Conservation (phyloP, 2,329 filamentous ascomycete genomes). For the Eurotiales sp. region DNA sequence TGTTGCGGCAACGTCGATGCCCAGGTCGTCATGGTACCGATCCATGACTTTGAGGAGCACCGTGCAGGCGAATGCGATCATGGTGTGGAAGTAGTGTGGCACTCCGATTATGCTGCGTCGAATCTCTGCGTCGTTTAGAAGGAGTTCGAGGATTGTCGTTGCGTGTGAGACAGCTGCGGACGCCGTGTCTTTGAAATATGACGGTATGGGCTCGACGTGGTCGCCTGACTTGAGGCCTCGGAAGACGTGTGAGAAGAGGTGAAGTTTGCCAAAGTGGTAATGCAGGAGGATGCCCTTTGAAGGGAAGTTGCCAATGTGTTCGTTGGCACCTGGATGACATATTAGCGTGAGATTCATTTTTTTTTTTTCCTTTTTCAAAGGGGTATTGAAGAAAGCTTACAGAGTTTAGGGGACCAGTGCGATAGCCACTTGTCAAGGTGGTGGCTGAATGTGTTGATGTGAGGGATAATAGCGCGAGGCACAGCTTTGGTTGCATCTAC, state of each 20-base stretch:
- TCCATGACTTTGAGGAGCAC: constrained; percentile 39
- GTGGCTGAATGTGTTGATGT: constrained; percentile 16
- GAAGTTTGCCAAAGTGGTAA: constrained; percentile 48
- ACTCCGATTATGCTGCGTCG: constrained; percentile 36
- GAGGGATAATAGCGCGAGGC: constrained; percentile 13
- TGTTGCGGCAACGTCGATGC: constrained; percentile 25
- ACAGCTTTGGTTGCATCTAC: constrained; percentile 14
- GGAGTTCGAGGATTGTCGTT: constrained; percentile 35
- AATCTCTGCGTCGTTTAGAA: constrained; percentile 35
- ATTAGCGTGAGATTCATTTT: no score
- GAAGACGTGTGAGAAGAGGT: constrained; percentile 47
- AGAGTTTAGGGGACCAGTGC: constrained; percentile 13
- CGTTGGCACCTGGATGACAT: constrained; percentile 9
- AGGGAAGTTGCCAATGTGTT: constrained; percentile 42
- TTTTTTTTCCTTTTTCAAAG: no score
- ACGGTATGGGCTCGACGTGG: constrained; percentile 31
- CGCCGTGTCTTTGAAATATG: constrained; percentile 27
- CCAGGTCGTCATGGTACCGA: constrained; percentile 34
- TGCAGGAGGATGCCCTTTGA: constrained; percentile 45
- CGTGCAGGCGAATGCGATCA: constrained; percentile 41
- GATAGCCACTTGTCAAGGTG: constrained; percentile 15
- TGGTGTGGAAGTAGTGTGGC: constrained; percentile 42
- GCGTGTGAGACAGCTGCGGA: constrained; percentile 31
- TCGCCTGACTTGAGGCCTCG: constrained; percentile 31
- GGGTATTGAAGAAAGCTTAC: constrained; percentile 4